Evolutionary conservation across 1,284 basidiomycete species (phyloP).

Genomic region (Cryptococcus hybrid): DNA sequence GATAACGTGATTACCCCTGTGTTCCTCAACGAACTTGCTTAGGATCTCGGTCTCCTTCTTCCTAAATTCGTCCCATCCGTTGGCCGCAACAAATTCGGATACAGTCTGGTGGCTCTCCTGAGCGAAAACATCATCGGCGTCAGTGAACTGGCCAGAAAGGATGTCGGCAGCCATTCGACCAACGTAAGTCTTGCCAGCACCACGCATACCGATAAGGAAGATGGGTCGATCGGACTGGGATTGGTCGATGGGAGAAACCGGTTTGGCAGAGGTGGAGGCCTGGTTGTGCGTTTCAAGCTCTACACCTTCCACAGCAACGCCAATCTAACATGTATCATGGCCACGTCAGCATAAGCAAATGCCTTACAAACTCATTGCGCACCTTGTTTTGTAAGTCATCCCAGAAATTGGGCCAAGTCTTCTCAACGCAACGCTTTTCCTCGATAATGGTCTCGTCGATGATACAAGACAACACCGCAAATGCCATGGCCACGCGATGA

Average conservation of each 20-base stretch:
- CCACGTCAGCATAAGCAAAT: background rate
- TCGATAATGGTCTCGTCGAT: conserved; percentile 77
- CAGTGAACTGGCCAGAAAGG: conserved; percentile 75
- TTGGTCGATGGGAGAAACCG: conserved; percentile 32
- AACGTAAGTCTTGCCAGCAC: conserved; percentile 91
- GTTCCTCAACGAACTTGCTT: conserved; percentile 60
- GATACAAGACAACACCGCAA: conserved; percentile 80
- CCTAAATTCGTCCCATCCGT: conserved; percentile 79
- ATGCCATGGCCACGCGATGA: conserved; percentile 98
- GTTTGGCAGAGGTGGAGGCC: conserved; percentile 50
- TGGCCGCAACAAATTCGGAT: conserved; percentile 70
- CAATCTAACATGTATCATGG: conserved; percentile 62
- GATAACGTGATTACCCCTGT: conserved; percentile 67
- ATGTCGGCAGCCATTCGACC: conserved; percentile 73
- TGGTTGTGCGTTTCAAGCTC: conserved; percentile 57
- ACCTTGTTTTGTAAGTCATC: conserved; percentile 95
- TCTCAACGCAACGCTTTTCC: conserved; percentile 97
- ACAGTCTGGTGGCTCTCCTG: conserved; percentile 63
- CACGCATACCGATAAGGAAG: conserved; percentile 93
- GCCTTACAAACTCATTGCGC: conserved; percentile 10
- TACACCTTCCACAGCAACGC: conserved; percentile 81
- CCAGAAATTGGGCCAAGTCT: conserved; percentile 99
- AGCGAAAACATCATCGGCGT: conserved; percentile 83
- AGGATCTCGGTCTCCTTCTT: conserved; percentile 61
- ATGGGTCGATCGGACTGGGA: conserved; percentile 61